A percentile compares a stretch with the other conserved stretches of the same genome.
phyloP scores from a whole-genome alignment of 2,329 filamentous ascomycete species.

The Pseudogymnoascus sp. region DNA sequence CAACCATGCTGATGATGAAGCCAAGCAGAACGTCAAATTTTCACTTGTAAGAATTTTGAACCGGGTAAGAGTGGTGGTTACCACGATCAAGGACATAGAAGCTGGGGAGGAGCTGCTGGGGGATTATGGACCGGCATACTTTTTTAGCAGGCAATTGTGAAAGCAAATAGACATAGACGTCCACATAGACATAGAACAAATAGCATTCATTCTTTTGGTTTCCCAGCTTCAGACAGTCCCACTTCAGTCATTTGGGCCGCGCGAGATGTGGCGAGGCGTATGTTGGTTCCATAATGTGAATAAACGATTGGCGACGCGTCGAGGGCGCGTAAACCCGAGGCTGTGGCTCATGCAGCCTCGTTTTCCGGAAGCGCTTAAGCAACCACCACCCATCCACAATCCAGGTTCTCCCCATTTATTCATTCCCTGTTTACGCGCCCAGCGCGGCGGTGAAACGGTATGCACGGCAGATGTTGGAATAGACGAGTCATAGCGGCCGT shows the following conservation, averaged over 20 bases:
- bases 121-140: background rate
- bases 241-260: background rate
- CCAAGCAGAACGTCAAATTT: background rate
- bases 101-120: background rate
- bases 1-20: background rate
- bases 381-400: background rate
- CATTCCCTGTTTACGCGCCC: background rate
- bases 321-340: background rate
- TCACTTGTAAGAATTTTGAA: too few species aligned
- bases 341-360: background rate
- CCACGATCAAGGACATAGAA: background rate
- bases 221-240: background rate
- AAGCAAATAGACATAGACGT: background rate
- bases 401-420: background rate
- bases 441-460: background rate
- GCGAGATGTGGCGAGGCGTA: background rate
- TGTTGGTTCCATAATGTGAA: background rate
- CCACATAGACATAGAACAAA: background rate
- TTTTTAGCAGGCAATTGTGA: background rate
- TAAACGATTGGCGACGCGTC: slow-evolving; percentile 2
- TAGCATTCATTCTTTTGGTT: background rate
- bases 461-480: background rate
- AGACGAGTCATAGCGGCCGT: background rate
- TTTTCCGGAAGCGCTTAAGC: background rate
- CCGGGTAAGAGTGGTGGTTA: background rate